Evolutionary conservation across 2,329 filamentous ascomycete genomes (phyloP).

Genomic region (Venturia effusa): DNA sequence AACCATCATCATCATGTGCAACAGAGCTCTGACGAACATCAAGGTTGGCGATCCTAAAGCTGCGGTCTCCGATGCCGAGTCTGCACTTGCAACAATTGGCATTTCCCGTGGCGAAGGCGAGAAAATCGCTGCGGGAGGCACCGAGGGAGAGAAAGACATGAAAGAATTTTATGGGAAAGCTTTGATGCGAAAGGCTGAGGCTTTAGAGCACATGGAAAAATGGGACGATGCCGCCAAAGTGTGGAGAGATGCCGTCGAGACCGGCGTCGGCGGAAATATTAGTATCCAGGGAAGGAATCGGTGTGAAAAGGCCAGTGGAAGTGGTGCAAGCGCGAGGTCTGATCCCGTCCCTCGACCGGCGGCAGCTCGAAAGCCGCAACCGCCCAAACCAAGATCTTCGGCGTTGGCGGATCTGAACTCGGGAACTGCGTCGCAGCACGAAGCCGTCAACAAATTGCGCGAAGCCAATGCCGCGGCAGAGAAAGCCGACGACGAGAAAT

Average conservation of each 20-base stretch:
- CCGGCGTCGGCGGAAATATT: constrained; percentile 72
- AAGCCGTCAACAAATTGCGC: constrained; percentile 72
- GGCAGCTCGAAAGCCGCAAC: constrained; percentile 33
- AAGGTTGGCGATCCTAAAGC: constrained; percentile 89
- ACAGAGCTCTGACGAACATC: constrained; percentile 77
- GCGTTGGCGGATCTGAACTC: constrained; percentile 31
- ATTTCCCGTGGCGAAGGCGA: constrained; percentile 69
- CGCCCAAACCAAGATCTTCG: constrained; percentile 24
- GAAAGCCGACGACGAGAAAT: constrained; percentile 82
- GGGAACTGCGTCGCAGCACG: constrained; percentile 43
- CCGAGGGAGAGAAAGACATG: constrained; percentile 64
- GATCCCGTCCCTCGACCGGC: constrained; percentile 34
- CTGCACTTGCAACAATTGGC: constrained; percentile 70
- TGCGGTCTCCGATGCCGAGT: constrained; percentile 75
- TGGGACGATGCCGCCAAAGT: constrained; percentile 73
- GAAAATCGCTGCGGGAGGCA: constrained; percentile 55
- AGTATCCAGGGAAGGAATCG: constrained; percentile 78
- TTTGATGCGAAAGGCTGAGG: constrained; percentile 87
- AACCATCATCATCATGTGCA: constrained; percentile 79
- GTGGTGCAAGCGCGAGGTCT: constrained; percentile 17
- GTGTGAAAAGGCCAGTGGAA: constrained; percentile 71
- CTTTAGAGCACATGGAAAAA: constrained; percentile 87
- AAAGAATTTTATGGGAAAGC: constrained; percentile 89
- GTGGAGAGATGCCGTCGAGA: constrained; percentile 76
- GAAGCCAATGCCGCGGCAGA: constrained; percentile 80